Evolutionary conservation across 139 green algal species (phyloP).

Genomic region (Limnomonas spitsbergensis): DNA sequence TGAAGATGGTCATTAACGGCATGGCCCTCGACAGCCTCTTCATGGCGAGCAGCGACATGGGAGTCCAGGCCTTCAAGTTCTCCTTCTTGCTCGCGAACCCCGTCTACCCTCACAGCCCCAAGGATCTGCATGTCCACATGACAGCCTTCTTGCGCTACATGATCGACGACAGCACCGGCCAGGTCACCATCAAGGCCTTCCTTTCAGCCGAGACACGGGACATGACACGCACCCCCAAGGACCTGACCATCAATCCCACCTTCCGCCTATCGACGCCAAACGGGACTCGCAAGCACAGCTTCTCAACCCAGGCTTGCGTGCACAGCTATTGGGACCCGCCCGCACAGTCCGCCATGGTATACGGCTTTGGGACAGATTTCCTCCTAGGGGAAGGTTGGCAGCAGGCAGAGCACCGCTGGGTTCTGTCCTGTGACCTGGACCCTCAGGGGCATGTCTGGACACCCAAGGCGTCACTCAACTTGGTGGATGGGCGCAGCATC

Average conservation of each 20-base stretch:
- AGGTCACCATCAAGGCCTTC: constrained; percentile 16
- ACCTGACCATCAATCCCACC: not conserved
- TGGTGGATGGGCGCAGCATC: constrained; percentile 17
- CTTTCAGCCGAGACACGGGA: constrained; percentile 19
- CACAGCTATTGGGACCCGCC: constrained; percentile 26
- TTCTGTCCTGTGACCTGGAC: constrained; percentile 5
- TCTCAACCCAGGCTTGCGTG: not conserved
- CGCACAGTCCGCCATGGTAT: constrained; percentile 24
- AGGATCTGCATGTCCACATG: constrained; percentile 4
- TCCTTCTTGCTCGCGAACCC: constrained; percentile 2
- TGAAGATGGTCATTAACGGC: not conserved
- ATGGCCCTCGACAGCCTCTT: constrained; percentile 12
- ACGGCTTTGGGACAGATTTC: constrained; percentile 19
- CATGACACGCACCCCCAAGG: not conserved
- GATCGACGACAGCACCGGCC: not conserved
- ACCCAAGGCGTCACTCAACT: constrained; percentile 7
- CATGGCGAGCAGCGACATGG: constrained; percentile 11
- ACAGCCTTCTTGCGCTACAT: constrained; percentile 17
- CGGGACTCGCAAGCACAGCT: not conserved
- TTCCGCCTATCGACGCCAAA: not conserved
- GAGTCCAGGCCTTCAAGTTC: constrained; percentile 18
- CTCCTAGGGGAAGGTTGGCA: not conserved
- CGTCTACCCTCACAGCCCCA: constrained; percentile 12
- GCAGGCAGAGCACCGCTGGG: not conserved
- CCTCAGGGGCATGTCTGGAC: not conserved